Base-by-base conservation (phyloP, 1,284 basidiomycete species). In the Termitomyces sp. region DNA sequence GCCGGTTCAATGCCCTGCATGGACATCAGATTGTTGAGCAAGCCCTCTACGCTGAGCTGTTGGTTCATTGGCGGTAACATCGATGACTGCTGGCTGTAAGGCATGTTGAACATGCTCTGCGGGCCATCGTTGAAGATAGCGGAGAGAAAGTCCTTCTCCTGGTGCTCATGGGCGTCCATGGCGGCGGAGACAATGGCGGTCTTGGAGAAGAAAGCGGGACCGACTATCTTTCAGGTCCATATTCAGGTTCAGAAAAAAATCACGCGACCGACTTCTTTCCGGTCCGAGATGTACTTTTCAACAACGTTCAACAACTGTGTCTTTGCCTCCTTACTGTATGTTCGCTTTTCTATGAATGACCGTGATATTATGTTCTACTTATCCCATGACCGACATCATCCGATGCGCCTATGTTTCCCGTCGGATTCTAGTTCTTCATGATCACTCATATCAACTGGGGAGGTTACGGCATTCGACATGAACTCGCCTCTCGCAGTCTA, bases 1-100 rank as follows among this genome's bases (percentile, higher is more conserved):
- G 57, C 48, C 11, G 53, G 50, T 33, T 75, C 74, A 18, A 74
- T 52, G 45, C 62, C 68, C 49, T 72, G 76, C 57, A 73, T 64
- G 11, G 75, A 68, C 64, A 80, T 73, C 46, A 82, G 57, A 60
- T 72, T 79, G 56, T 75, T 69, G 42, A 82, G 66, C 53, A 81
- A 68, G 61, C 78, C 21, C 21, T 24, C 78, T 68, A 81, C 71
- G 54, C 68, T 72, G 55, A 68, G 61, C 42, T 66, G 64, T 43
- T 66, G 56, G 46, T 56, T 62, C 53, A 48, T 24, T 21, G 49
- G 35, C 30, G 51, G 47, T 3, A 43, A 42, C 30, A 58, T 55
- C 48, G 56, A 48, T 55, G 42, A 49, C 35, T 39, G 53, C 48
- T 50, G 52, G 37, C 26, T 37, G 21, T 51, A 55, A 1, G 46